Evolutionary conservation across 768 basidiomycete genomes (phyloP).

Genomic region (Collybia sordida): DNA sequence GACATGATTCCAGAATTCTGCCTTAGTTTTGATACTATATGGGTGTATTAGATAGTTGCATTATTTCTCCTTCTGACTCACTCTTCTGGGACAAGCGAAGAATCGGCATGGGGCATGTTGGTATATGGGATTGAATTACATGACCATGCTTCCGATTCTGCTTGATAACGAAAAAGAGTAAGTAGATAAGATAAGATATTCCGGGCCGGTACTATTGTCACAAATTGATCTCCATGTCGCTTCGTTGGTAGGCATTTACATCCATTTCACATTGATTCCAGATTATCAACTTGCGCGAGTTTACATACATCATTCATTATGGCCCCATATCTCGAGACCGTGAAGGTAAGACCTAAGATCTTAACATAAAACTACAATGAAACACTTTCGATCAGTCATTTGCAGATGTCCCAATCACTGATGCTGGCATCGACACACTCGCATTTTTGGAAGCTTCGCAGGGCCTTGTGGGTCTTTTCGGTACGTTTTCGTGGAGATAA

Average conservation of each 20-base stretch:
- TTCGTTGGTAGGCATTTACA: constrained; percentile 3
- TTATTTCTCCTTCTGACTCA: constrained; percentile 1
- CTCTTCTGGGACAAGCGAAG: constrained; percentile 64
- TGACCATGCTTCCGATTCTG: not conserved
- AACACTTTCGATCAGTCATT: constrained; percentile 65
- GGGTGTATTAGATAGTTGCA: not conserved
- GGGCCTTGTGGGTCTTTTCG: constrained; percentile 88
- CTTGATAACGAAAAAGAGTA: constrained; percentile 9
- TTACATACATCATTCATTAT: constrained; percentile 30
- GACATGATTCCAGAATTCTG: constrained; percentile 81
- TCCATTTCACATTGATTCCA: not conserved
- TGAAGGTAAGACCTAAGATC: constrained; percentile 46
- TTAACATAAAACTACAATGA: not conserved
- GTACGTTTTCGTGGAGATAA: constrained; percentile 41
- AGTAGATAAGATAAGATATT: constrained; percentile 24
- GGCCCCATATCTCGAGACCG: constrained; percentile 75
- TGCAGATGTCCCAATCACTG: constrained; percentile 82
- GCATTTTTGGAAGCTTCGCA: constrained; percentile 86
- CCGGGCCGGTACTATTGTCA: no score
- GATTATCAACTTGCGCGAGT: constrained; percentile 1
- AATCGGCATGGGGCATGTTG: constrained; percentile 83
- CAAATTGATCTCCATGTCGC: no score
- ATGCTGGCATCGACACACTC: constrained; percentile 85
- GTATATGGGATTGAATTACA: no score
- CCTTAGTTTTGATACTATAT: constrained; percentile 62